Evolutionary conservation across 352 stramenopile genomes (phyloP).

Genomic region (Phytopythium boreale): DNA sequence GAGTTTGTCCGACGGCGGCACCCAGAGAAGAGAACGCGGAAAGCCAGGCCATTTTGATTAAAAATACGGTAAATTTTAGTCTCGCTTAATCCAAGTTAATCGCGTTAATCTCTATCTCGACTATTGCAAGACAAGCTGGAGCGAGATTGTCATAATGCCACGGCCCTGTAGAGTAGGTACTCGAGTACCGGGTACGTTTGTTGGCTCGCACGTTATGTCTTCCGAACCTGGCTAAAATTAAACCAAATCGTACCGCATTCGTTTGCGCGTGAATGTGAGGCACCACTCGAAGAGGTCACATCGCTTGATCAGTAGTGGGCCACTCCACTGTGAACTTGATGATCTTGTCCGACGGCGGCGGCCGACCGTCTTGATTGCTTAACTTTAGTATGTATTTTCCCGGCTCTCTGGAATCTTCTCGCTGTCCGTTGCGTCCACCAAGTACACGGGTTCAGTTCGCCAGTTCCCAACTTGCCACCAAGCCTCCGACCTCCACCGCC

Average conservation of each 20-base stretch:
- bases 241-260: no score
- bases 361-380: not conserved
- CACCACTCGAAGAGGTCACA: no score
- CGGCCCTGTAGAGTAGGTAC: no score
- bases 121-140: no score
- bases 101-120: no score
- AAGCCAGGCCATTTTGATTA: not conserved
- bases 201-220: no score
- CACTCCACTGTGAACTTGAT: no score
- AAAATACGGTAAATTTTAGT: not conserved
- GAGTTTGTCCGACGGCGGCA: not conserved
- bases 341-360: conserved; percentile 2
- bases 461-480: conserved; percentile 23
- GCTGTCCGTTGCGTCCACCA: not conserved
- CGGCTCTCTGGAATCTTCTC: not conserved
- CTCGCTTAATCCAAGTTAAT: not conserved
- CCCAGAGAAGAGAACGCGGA: not conserved
- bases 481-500: not conserved
- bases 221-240: no score
- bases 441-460: not conserved
- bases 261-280: no score
- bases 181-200: no score
- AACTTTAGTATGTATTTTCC: not conserved
- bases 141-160: no score
- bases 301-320: no score